Evolutionary conservation across 2,329 filamentous ascomycete genomes (phyloP).

Genomic region (Cytospora piceicola): DNA sequence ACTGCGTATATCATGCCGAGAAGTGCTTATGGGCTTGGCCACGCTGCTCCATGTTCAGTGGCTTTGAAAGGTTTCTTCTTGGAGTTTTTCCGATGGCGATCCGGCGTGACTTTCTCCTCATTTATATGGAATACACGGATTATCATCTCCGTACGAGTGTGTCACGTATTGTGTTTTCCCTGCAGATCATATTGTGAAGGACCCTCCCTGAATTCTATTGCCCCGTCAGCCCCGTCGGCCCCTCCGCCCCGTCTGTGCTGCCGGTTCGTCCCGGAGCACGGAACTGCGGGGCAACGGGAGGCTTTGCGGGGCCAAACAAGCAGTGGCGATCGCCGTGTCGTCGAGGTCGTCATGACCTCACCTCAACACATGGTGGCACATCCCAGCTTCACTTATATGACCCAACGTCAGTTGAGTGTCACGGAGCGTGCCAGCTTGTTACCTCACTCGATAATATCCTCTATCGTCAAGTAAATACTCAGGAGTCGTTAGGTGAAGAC

Average conservation of each 20-base stretch:
- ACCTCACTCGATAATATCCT: background rate
- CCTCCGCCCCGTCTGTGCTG: background rate
- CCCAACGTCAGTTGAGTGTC: no score
- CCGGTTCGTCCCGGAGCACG: background rate
- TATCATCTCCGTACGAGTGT: background rate
- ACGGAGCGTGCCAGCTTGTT: no score
- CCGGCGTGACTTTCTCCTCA: background rate
- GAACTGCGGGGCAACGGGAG: background rate
- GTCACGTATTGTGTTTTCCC: background rate
- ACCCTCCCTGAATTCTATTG: background rate
- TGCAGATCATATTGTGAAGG: background rate
- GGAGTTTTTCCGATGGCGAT: slow-evolving; percentile 4
- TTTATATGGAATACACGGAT: background rate
- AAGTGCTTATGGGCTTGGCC: background rate
- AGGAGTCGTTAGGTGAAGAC: background rate
- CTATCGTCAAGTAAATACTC: background rate
- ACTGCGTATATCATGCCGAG: slow-evolving; percentile 5
- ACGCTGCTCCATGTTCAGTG: background rate
- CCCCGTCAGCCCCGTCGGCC: background rate
- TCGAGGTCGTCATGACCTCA: background rate
- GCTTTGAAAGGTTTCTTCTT: background rate
- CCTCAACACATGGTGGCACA: background rate
- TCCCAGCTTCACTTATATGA: no score
- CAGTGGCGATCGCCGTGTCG: background rate
- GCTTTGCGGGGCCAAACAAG: background rate